These are phyloP conservation scores for Ogataea nonfermentans DNA, from an alignment of 805 yeast genomes.

Conservation along the genomic window DNA sequence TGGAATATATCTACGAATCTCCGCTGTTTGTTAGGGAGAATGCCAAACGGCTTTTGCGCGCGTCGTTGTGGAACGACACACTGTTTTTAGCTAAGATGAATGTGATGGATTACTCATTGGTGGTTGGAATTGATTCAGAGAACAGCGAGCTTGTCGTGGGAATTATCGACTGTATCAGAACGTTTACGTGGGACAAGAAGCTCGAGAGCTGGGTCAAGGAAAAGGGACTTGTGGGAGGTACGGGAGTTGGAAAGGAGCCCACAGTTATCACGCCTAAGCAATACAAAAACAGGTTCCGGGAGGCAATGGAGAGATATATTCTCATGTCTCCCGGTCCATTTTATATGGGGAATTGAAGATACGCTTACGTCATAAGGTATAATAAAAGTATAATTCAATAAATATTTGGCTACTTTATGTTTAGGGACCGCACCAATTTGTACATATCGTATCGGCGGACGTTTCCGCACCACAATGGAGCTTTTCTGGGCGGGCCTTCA, in stretches of 20 bases:
- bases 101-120: constrained; percentile 97
- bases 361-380: not conserved
- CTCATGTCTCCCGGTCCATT: constrained; percentile 81
- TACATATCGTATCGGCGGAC: constrained; percentile 87
- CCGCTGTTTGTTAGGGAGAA: constrained; percentile 93
- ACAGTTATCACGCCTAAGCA: constrained; percentile 97
- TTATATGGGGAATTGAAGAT: constrained; percentile 26
- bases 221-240: constrained; percentile 75
- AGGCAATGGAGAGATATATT: constrained; percentile 96
- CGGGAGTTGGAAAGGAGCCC: constrained; percentile 86
- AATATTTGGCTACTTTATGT: constrained; percentile 46
- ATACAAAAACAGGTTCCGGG: constrained; percentile 89
- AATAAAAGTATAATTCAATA: too few relatives aligned
- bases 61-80: constrained; percentile 94
- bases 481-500: constrained; percentile 14
- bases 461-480: constrained; percentile 60
- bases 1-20: constrained; percentile 93
- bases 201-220: constrained; percentile 99
- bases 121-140: constrained; percentile 81
- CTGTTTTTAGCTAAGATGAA: constrained; percentile 93
- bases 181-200: constrained; percentile 98
- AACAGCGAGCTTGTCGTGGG: constrained; percentile 81
- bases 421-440: constrained; percentile 91
- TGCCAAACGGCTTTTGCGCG: constrained; percentile 78
- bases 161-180: constrained; percentile 88